A percentile compares a stretch with the other conserved stretches of the same genome.
Evolutionary conservation across 306 rosid species (phyloP).

Genomic region (Cicer bijugum): DNA sequence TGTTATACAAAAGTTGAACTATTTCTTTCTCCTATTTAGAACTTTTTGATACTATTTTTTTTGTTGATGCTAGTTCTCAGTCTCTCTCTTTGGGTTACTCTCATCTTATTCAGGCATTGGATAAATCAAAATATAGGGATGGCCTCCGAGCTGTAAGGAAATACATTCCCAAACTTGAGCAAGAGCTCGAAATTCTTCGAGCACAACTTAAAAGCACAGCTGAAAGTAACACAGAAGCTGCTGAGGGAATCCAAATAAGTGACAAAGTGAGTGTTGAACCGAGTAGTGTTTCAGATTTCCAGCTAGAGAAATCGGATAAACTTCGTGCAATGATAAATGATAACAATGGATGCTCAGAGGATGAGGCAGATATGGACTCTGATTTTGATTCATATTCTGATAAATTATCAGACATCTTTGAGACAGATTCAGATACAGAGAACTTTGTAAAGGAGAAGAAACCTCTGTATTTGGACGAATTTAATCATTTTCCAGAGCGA

Average conservation of each 20-base stretch:
- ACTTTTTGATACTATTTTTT: neutral
- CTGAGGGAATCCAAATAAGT: conserved; percentile 52
- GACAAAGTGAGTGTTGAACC: conserved; percentile 43
- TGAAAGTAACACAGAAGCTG: conserved; percentile 48
- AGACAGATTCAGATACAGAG: conserved; percentile 71
- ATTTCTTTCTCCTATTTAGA: conserved; percentile 20
- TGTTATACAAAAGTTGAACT: neutral
- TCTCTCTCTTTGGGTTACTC: conserved; percentile 15
- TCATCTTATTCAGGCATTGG: conserved; percentile 74
- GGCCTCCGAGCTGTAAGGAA: conserved; percentile 86
- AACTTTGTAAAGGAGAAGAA: conserved; percentile 50
- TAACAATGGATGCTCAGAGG: conserved; percentile 47
- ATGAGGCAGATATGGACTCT: conserved; percentile 53
- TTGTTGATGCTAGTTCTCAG: conserved; percentile 31
- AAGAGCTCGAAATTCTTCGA: conserved; percentile 80
- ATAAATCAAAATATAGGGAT: conserved; percentile 87
- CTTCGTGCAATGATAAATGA: conserved; percentile 46
- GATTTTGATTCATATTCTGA: conserved; percentile 65
- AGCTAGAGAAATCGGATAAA: conserved; percentile 48
- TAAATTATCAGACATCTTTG: conserved; percentile 74
- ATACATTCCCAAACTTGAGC: conserved; percentile 77
- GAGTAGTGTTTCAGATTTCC: conserved; percentile 48
- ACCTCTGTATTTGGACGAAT: conserved; percentile 80
- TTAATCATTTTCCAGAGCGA: conserved; percentile 64
- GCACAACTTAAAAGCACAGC: conserved; percentile 56